Evolutionary conservation across 352 stramenopile genomes (phyloP).

Genomic region (Pythium biforme): DNA sequence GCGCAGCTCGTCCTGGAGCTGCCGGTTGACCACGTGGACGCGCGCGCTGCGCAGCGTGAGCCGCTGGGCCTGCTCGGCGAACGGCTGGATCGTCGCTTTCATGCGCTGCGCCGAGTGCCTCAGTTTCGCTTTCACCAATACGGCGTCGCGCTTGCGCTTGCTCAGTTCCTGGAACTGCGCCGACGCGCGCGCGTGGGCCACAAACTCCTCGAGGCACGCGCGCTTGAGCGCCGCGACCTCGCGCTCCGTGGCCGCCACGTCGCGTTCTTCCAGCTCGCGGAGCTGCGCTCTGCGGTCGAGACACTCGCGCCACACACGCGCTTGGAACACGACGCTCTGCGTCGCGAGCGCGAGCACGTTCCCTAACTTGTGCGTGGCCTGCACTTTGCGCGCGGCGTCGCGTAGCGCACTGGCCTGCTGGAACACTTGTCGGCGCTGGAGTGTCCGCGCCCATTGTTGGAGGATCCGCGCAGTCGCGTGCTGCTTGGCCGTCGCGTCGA

Average conservation of each 20-base stretch:
- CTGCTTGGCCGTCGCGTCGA: slow-evolving; percentile 47
- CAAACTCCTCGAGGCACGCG: slow-evolving; percentile 43
- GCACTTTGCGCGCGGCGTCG: slow-evolving; percentile 17
- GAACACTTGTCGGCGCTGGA: slow-evolving; percentile 61
- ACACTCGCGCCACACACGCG: slow-evolving; percentile 66
- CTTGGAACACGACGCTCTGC: slow-evolving; percentile 59
- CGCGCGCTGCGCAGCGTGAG: slow-evolving; percentile 42
- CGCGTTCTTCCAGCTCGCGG: slow-evolving; percentile 40
- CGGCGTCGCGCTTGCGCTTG: slow-evolving; percentile 39
- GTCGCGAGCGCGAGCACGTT: slow-evolving; percentile 32
- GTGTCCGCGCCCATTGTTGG: slow-evolving; percentile 62
- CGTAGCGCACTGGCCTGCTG: slow-evolving; percentile 32
- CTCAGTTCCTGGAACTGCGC: slow-evolving; percentile 34
- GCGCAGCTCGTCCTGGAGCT: slow-evolving; percentile 56
- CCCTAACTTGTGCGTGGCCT: slow-evolving; percentile 38
- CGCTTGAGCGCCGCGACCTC: slow-evolving; percentile 50
- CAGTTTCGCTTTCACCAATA: slow-evolving; percentile 27
- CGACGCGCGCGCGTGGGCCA: slow-evolving; percentile 36
- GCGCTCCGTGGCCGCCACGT: slow-evolving; percentile 35
- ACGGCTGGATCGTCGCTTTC: slow-evolving; percentile 61
- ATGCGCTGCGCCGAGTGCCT: slow-evolving; percentile 30
- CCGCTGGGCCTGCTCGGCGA: slow-evolving; percentile 55
- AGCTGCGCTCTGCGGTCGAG: slow-evolving; percentile 48
- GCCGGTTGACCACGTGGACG: slow-evolving; percentile 43
- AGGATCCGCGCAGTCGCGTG: slow-evolving; percentile 39